Base-by-base conservation (phyloP, 352 stramenopile genomes). In the Pythium vanterpoolii region DNA sequence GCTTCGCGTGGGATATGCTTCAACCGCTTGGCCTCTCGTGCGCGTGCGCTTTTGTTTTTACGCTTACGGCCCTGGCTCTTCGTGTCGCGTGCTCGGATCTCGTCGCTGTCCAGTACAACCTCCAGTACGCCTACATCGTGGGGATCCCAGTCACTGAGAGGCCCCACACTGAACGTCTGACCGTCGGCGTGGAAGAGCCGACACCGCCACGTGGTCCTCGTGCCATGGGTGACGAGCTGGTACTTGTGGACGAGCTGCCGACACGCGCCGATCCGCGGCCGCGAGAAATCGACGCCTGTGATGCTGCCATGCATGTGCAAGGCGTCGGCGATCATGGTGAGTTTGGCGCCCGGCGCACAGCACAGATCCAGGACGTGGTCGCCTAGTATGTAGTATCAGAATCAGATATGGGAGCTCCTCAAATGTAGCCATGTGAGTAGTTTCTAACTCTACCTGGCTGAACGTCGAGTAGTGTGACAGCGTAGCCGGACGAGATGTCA, bases 351-450 rank as follows among this genome's bases (percentile, higher is more conserved):
- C 14, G 96, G 96, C 48, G 87, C 90, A 58, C 90, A 98, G 68
- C 96, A 98, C 54, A 98, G 69, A 76, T 98, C 94, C 38, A 98
- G 73, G 7, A 98, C 85, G 45, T 96, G 78, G 23, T 93, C 77
- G 51, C 86, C 79, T 65, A 28, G 1, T 28, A n/a, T n/a, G 8
- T n/a, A 53, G 10, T n/a, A n/a, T 28, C 27, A 50, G 28, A 6
- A 44, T 46, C 24, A 18, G 43, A n/a, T 27, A 34, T 23, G 43
- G 19, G 30, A 42, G 23, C 19, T 14, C 11, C 23, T 34, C 23
- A 36, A 49, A 38, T 39, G 46, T 31, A 56, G 53, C 34, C 16
- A 50, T 50, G 11, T 28, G 34, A 42, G 9, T 13, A n/a, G 34
- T 6, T 18, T 18, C 3, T 30, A 11, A 21, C 18, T 45, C 9